Base-by-base conservation (phyloP, 139 green algal genomes). In the Tetraselmis striata region DNA sequence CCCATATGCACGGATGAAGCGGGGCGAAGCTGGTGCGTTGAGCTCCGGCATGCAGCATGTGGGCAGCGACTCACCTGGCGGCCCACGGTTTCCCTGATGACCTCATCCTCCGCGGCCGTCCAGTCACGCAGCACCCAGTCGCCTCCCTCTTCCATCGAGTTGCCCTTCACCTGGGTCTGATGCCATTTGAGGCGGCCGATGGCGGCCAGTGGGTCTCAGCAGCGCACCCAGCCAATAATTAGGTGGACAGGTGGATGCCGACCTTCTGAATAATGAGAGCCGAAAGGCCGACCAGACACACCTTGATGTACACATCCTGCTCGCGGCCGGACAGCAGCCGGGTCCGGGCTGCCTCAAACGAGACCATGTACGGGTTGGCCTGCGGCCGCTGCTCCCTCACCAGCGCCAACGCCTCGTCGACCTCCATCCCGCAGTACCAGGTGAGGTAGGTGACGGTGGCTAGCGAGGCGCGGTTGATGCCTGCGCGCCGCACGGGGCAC, bases 91-190 rank as follows among this genome's bases (percentile, higher is more conserved):
- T 67, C 45, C 18, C 45, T 5, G 18, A 67, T 67, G 45, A 67
- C 45, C 18, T 67, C 45, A 18, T 67, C 76, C 76, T 79, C 76
- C 29, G 76, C 76, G 29, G 29, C 5, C 29, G 18, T 18, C 76
- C 76, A 79, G 76, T 79, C 76, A 5, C 76, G 29, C 5, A 79
- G 76, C 29, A 79, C 29, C 76, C 76, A 79, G 29, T 79, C 76
- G 5, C 76, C 76, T 24, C 76, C 76, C 76, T 79, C 29, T 18
- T 79, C 76, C 29, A 45, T 79, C 29, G 29, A 45, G 76, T 79
- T 79, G 11, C 76, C 76, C 18, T 79, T 31, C 29, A 31, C 29
- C 29, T 79, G 76, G 18, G 76, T 79, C 29, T 45, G 5, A n/a
- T 79, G n/a, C n/a, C n/a, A n/a, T n/a, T n/a, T n/a, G n/a, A n/a